Evolutionary conservation across 2,329 filamentous ascomycete genomes (phyloP).

Genomic region (Claviceps paspali): DNA sequence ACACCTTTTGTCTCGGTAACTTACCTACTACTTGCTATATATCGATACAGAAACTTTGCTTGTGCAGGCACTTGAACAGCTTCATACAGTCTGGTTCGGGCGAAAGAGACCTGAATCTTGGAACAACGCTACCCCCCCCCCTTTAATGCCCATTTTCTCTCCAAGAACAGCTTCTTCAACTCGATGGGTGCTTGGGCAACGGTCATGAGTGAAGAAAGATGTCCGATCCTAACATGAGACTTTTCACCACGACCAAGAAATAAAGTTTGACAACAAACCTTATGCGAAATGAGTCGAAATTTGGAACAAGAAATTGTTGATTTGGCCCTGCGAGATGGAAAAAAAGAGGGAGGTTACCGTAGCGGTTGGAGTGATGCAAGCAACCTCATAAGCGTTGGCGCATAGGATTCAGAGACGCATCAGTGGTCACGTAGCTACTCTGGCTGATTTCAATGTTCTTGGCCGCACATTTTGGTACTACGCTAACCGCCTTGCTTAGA

Average conservation of each 20-base stretch:
- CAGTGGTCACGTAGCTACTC: not conserved
- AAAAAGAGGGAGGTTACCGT: not conserved
- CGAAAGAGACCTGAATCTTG: too few species aligned
- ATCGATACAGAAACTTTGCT: too few species aligned
- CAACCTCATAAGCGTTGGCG: not conserved
- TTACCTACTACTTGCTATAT: too few species aligned
- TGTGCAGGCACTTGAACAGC: too few species aligned
- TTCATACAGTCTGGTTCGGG: too few species aligned
- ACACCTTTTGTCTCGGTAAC: too few species aligned
- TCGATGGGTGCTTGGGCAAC: too few species aligned
- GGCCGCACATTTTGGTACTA: not conserved
- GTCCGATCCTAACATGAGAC: not conserved
- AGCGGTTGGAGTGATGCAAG: not conserved
- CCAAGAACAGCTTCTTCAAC: too few species aligned
- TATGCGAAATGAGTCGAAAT: not conserved
- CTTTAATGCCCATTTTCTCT: too few species aligned
- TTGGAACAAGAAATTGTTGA: not conserved
- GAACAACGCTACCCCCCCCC: too few species aligned
- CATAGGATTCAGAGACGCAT: constrained; percentile 1
- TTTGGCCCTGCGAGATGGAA: not conserved
- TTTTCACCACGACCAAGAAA: not conserved
- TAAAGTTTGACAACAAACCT: not conserved
- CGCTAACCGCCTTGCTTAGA: not conserved
- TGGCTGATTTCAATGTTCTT: not conserved
- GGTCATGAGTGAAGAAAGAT: too few species aligned